Base-by-base conservation (phyloP, 75 land plant species). In the Adiantum capillusveneris region DNA sequence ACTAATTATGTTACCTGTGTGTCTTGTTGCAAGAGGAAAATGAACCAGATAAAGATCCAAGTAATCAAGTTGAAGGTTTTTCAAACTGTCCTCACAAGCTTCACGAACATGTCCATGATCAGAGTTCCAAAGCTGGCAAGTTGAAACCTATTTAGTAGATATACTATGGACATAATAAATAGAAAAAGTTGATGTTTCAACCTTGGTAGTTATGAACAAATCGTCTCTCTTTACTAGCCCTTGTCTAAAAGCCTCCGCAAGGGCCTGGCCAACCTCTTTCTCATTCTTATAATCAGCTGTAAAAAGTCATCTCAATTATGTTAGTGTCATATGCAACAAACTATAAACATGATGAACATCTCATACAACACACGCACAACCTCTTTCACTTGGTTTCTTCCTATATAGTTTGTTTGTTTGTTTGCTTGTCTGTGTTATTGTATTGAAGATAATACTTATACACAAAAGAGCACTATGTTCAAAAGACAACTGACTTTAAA, bases 261-360 rank as follows among this genome's bases (percentile, higher is more conserved):
- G 88, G 43, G 91, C 96, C 63, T 71, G 81, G n/a, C 99, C 99
- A 48, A 94, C 91, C 60, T 94, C 98, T 41, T 79, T 71, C 75
- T 94, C 99, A 73, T 94, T 94, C 70, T 78, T 64, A 70, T 94
- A 94, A 57, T 86, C 92, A 67, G 96, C 99, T 94, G 84, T 76
- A 74, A 70, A 64, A 65, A 12, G 7, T 0, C 1, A 63, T 31
- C 31, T 36, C 25, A 64, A n/a, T 14, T 18, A 14, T 21, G 36
- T 27, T 0, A 29, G 22, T 42, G 53, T 29, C 18, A 31, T 12
- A 16, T 16, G 21, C 0, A 37, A 3, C 45, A 11, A 50, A 30
- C 44, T n/a, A n/a, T n/a, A n/a, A n/a, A n/a, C n/a, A n/a, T n/a
- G n/a, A n/a, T n/a, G n/a, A n/a, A n/a, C n/a, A n/a, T n/a, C n/a